Conservation (phyloP, 768 basidiomycete genomes). For the Tricholoma matsutake region DNA sequence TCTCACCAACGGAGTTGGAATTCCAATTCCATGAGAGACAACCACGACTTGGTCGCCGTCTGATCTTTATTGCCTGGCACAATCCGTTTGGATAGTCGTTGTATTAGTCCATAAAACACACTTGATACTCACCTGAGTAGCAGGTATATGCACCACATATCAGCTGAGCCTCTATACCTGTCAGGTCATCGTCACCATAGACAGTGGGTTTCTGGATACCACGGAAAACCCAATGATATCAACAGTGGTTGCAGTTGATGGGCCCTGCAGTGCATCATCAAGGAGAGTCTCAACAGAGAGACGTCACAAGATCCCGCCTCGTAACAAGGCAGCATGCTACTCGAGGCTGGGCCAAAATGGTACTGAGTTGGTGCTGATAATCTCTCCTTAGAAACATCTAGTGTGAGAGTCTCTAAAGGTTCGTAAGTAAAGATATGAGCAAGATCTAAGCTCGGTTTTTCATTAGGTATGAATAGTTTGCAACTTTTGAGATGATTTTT, state of each 20-base stretch:
- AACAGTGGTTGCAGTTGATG: slow-evolving; percentile 1
- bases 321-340: slow-evolving; percentile 12
- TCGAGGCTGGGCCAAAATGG: slow-evolving; percentile 7
- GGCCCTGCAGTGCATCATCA: slow-evolving; percentile 10
- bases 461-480: too few relatives aligned
- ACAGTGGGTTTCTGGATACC: not conserved
- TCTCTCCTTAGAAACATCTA: not conserved
- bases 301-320: slow-evolving; percentile 13
- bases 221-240: not conserved
- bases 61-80: not conserved
- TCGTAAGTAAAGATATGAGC: too few relatives aligned
- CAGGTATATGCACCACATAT: slow-evolving; percentile 14
- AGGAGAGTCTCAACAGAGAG: slow-evolving; percentile 5
- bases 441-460: too few relatives aligned
- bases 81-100: not conserved
- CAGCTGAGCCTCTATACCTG: slow-evolving; percentile 8
- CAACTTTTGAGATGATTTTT: too few relatives aligned
- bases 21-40: slow-evolving; percentile 1
- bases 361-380: not conserved
- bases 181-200: slow-evolving; percentile 15
- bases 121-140: slow-evolving; percentile 5
- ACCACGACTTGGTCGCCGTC: slow-evolving; percentile 15
- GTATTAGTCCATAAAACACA: not conserved
- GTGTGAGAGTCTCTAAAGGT: too few relatives aligned
- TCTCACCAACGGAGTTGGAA: not conserved